These are phyloP conservation scores for Phytopythium montanum DNA, from an alignment of 352 stramenopile species.

Conservation along the genomic window DNA sequence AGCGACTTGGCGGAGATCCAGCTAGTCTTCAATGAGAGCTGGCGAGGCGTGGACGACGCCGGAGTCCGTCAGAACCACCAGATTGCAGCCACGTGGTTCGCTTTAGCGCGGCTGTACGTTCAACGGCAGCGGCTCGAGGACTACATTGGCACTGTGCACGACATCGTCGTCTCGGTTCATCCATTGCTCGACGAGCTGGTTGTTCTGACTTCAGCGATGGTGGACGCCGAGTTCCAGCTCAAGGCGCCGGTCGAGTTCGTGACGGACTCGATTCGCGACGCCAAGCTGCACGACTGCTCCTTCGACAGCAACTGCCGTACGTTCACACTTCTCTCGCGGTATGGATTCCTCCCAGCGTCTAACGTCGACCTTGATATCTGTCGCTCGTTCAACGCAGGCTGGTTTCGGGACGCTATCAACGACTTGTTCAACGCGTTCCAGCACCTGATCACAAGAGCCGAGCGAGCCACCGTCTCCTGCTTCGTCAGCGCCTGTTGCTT, in stretches of 20 bases:
- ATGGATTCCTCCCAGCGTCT: background rate
- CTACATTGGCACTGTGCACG: slow-evolving; percentile 27
- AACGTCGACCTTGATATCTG: background rate
- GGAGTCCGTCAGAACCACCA: slow-evolving; percentile 37
- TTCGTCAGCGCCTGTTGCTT: slow-evolving; percentile 18
- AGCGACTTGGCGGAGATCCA: slow-evolving; percentile 38
- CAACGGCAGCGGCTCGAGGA: slow-evolving; percentile 37
- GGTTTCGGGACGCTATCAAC: slow-evolving; percentile 42
- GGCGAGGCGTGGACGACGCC: slow-evolving; percentile 34
- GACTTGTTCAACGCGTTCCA: slow-evolving; percentile 44
- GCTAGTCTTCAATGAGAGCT: slow-evolving; percentile 50
- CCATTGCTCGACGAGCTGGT: slow-evolving; percentile 35
- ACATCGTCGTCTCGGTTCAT: slow-evolving; percentile 29
- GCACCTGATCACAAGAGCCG: slow-evolving; percentile 29
- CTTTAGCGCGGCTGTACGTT: slow-evolving; percentile 37
- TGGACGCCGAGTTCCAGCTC: slow-evolving; percentile 51
- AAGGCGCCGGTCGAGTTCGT: slow-evolving; percentile 58
- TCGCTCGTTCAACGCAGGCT: slow-evolving; percentile 22
- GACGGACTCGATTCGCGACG: slow-evolving; percentile 38
- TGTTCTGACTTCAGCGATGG: slow-evolving; percentile 38
- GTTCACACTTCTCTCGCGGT: background rate
- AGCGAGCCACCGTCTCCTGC: slow-evolving; percentile 31
- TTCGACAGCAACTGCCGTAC: slow-evolving; percentile 58
- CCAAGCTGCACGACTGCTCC: slow-evolving; percentile 57
- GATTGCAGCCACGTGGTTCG: slow-evolving; percentile 42